Percentiles rank a stretch among this genome's conserved stretches.
These are phyloP conservation scores for Aspergillus olivimuriae DNA, from an alignment of 495 filamentous ascomycete species.

Conservation along the genomic window DNA sequence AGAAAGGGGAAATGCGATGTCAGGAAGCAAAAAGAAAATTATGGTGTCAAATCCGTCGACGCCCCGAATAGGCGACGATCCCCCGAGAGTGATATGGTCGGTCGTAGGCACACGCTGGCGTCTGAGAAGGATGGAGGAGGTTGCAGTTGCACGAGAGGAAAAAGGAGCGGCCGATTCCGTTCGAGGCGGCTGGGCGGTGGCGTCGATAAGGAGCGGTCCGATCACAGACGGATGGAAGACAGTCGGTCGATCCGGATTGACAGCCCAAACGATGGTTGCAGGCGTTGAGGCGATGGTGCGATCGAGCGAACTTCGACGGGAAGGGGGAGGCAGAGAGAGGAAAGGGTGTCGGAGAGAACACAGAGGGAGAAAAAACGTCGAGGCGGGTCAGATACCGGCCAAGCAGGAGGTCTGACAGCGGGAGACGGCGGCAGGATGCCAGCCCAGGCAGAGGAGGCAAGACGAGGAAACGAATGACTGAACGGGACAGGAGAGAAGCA, in stretches of 20 bases:
- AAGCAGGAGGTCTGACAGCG: too few species aligned
- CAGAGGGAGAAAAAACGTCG: not conserved
- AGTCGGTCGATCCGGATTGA: not conserved
- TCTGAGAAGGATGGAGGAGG: not conserved
- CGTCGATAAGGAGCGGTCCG: not conserved
- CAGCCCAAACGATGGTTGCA: too few species aligned
- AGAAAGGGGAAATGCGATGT: slow-evolving; percentile 2
- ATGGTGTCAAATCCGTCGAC: slow-evolving; percentile 1
- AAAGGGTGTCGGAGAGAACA: slow-evolving; percentile 1
- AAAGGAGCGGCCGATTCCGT: not conserved
- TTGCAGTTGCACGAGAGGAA: not conserved
- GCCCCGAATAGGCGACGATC: slow-evolving; percentile 16
- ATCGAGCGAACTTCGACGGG: not conserved
- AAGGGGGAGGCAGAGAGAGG: not conserved
- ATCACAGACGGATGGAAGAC: not conserved
- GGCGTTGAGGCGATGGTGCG: slow-evolving; percentile 2
- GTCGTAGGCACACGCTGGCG: slow-evolving; percentile 1
- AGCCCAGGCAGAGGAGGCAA: slow-evolving; percentile 3
- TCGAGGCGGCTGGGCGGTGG: not conserved
- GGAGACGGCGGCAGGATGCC: slow-evolving; percentile 3
- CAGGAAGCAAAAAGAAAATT: slow-evolving; percentile 5
- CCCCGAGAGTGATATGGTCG: slow-evolving; percentile 5
- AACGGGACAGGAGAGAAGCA: slow-evolving; percentile 13
- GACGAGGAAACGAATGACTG: slow-evolving; percentile 7
- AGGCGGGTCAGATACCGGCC: slow-evolving; percentile 2